Percentiles rank a stretch among this genome's conserved stretches.
These are phyloP conservation scores for Komagataella ulmi DNA, from an alignment of 805 yeast species.

Conservation along the genomic window DNA sequence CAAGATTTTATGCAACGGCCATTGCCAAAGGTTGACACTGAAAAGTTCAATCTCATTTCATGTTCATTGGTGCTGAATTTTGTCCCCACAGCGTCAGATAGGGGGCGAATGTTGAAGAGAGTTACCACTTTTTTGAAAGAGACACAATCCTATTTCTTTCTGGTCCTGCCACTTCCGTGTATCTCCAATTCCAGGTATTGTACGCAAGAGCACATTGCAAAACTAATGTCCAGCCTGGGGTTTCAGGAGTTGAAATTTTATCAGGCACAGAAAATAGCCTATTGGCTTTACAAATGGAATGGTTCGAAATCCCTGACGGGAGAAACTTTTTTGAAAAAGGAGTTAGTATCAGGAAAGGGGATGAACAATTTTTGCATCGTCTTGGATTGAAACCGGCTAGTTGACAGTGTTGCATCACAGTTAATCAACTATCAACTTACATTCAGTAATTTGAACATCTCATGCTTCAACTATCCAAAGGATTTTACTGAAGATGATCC, in stretches of 20 bases:
- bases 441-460: too few relatives aligned
- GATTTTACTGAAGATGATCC: too few relatives aligned
- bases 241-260: conserved; percentile 31
- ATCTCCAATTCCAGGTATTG: conserved; percentile 72
- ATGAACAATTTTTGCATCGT: conserved; percentile 62
- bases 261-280: conserved; percentile 59
- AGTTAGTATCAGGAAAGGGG: conserved; percentile 39
- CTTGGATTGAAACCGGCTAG: not conserved
- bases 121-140: conserved; percentile 40
- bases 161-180: conserved; percentile 87
- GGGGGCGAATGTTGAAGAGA: conserved; percentile 70
- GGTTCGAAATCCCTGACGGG: conserved; percentile 13
- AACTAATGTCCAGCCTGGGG: conserved; percentile 49
- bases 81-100: conserved; percentile 53
- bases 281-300: conserved; percentile 49
- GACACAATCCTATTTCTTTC: conserved; percentile 24
- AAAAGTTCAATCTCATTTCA: conserved; percentile 53
- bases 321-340: conserved; percentile 24
- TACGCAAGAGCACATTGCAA: conserved; percentile 24
- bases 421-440: not conserved
- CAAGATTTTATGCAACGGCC: conserved; percentile 82
- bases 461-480: too few relatives aligned
- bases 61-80: conserved; percentile 83
- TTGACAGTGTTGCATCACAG: not conserved
- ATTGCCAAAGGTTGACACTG: conserved; percentile 29